Base-by-base conservation (phyloP, 2,329 filamentous ascomycete species). In the Aspergillus jensenii region DNA sequence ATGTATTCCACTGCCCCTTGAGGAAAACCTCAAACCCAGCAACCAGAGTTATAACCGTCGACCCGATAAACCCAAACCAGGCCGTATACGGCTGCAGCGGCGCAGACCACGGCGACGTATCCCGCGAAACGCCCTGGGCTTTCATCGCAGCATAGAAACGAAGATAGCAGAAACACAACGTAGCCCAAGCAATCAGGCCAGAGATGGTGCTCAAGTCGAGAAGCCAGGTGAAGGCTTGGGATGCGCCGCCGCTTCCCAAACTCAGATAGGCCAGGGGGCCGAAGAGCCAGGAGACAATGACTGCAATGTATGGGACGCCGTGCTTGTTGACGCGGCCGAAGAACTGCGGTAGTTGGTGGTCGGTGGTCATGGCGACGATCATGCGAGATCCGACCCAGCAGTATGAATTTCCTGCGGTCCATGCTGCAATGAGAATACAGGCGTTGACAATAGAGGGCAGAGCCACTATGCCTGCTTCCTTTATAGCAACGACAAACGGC, bases 341-440 rank as follows among this genome's bases (percentile, higher is more conserved):
- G 62, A 87, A 66, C 45, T 78, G 75, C 0, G 85, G 85, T 0
- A 86, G 82, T 60, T 87, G 84, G 19, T 76, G 74, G 70, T 87
- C 84, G 14, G 85, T 78, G 0, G 85, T 85, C 54, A 88, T 74
- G 4, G 81, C 83, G 61, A 85, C 84, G 4, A 87, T 75, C 35
- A 85, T 83, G 47, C 86, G 80, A 0, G 84, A 85, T 27, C 84
- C 85, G 1, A 83, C 77, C 41, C 74, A 78, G 66, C 73, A 76
- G 65, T 76, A 76, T 1, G 75, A 76, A 60, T 76, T 76, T 17
- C 74, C 75, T 0, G 75, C 74, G 2, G 73, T 75, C 74, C 74
- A 77, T 15, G 74, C 74, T 14, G 72, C 68, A 3, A 75, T 60
- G 21, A 77, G 35, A 3, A 37, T 37, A 7, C 35, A 37, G 35